Conservation (phyloP, 2,329 filamentous ascomycete genomes). For the Ascochyta fabae region DNA sequence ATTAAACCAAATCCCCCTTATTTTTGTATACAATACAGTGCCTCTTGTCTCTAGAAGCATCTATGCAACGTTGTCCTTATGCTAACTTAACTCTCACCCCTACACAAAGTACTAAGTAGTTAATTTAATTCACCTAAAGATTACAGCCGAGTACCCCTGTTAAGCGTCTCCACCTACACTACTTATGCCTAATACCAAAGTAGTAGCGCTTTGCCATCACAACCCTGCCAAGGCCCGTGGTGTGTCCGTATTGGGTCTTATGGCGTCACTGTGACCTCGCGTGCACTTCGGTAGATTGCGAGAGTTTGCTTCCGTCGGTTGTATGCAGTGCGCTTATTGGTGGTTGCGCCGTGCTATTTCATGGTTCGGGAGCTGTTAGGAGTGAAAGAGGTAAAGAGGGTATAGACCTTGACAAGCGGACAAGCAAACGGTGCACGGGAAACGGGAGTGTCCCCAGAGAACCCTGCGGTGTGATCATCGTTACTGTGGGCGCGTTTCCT, state of each 20-base stretch:
- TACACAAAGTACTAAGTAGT: no score
- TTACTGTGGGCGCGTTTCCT: conserved; percentile 13
- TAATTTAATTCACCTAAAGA: no score
- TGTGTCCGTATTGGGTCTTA: conserved; percentile 12
- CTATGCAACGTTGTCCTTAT: no score
- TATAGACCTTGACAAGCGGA: conserved; percentile 7
- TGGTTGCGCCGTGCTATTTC: conserved; percentile 9
- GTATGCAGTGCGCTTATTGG: conserved; percentile 10
- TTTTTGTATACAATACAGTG: no score
- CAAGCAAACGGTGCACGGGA: conserved; percentile 12
- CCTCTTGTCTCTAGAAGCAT: no score
- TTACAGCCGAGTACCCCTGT: no score
- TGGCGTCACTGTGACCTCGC: conserved; percentile 19
- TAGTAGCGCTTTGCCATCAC: conserved; percentile 1
- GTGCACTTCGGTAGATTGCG: conserved; percentile 4
- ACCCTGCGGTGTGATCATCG: conserved; percentile 13
- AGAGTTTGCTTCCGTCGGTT: conserved; percentile 1
- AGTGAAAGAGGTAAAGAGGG: conserved; percentile 6
- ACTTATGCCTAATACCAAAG: no score
- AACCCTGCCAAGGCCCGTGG: conserved; percentile 13
- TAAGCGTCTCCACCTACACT: no score
- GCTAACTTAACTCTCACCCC: no score
- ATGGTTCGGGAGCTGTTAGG: conserved; percentile 9
- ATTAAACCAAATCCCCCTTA: no score
- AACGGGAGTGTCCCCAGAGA: conserved; percentile 12